These are phyloP conservation scores for Cardamine chenopodiifolia DNA, from an alignment of 345 rosid genomes.

Conservation along the genomic window DNA sequence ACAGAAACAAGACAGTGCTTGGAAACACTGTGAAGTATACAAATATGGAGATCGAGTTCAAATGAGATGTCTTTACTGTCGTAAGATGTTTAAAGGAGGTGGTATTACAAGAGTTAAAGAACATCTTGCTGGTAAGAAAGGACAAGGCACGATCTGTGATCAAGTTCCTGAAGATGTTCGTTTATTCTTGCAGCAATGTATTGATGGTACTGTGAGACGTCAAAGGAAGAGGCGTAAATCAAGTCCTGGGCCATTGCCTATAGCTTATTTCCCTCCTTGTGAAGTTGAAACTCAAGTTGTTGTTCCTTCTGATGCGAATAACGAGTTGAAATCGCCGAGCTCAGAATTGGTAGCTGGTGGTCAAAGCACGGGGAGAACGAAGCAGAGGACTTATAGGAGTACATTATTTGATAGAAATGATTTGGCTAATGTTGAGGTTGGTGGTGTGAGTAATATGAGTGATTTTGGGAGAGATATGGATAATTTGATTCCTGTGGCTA, in stretches of 20 bases:
- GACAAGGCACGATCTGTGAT: conserved; percentile 77
- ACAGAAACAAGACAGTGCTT: conserved; percentile 91
- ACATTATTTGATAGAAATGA: conserved; percentile 54
- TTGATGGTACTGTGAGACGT: conserved; percentile 68
- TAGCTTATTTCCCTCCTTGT: conserved; percentile 47
- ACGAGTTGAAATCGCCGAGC: conserved; percentile 34
- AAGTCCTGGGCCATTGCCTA: conserved; percentile 49
- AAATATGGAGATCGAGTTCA: conserved; percentile 75
- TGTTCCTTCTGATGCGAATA: conserved; percentile 47
- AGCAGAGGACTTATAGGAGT: conserved; percentile 47
- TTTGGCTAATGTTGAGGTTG: conserved; percentile 42
- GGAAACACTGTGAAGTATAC: conserved; percentile 87
- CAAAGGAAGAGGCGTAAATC: conserved; percentile 73
- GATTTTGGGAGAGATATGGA: conserved; percentile 43
- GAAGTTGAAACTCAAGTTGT: conserved; percentile 42
- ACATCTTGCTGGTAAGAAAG: conserved; percentile 89
- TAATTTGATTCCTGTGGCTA: conserved; percentile 45
- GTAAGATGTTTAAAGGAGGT: conserved; percentile 86
- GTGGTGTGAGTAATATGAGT: conserved; percentile 30
- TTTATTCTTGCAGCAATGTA: conserved; percentile 59
- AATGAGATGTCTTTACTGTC: conserved; percentile 77
- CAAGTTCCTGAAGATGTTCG: conserved; percentile 71
- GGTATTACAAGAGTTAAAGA: conserved; percentile 97
- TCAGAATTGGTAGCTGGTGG: conserved; percentile 27
- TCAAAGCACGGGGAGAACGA: conserved; percentile 38